phyloP scores from a whole-genome alignment of 1,284 basidiomycete species.

The Blastosporella zonata region DNA sequence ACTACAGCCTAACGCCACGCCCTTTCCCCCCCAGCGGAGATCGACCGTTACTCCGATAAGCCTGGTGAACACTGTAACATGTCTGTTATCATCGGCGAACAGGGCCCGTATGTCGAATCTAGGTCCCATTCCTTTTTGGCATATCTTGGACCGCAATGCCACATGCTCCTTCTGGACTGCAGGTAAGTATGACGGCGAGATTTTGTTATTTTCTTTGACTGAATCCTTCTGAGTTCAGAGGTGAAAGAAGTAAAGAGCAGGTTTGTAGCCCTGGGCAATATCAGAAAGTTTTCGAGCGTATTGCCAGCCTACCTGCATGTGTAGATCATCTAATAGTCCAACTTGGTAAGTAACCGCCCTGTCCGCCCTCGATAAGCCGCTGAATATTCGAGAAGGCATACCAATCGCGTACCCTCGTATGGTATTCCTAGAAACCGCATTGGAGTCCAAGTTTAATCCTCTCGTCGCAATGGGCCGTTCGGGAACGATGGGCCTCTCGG shows the following conservation, averaged over 20 bases:
- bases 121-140: constrained; percentile 81
- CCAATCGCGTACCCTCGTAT: constrained; percentile 90
- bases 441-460: constrained; percentile 83
- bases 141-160: constrained; percentile 69
- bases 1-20: constrained; percentile 1
- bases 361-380: neutral
- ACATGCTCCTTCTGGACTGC: constrained; percentile 81
- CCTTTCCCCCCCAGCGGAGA: constrained; percentile 45
- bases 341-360: constrained; percentile 47
- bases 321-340: constrained; percentile 84
- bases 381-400: constrained; percentile 42
- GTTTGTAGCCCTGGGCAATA: constrained; percentile 78
- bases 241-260: constrained; percentile 81
- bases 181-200: constrained; percentile 61
- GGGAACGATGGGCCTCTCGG: constrained; percentile 64
- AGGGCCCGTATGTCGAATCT: constrained; percentile 74
- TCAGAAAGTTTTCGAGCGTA: constrained; percentile 62
- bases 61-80: constrained; percentile 62
- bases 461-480: constrained; percentile 67
- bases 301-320: constrained; percentile 53
- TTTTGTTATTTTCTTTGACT: neutral
- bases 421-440: constrained; percentile 80
- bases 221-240: constrained; percentile 40
- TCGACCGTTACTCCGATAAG: constrained; percentile 70
- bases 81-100: constrained; percentile 71